Evolutionary conservation across 1,284 basidiomycete genomes (phyloP), one percentile per base, ranked within the genome.

Genomic region (Rugosomyces carneus): DNA sequence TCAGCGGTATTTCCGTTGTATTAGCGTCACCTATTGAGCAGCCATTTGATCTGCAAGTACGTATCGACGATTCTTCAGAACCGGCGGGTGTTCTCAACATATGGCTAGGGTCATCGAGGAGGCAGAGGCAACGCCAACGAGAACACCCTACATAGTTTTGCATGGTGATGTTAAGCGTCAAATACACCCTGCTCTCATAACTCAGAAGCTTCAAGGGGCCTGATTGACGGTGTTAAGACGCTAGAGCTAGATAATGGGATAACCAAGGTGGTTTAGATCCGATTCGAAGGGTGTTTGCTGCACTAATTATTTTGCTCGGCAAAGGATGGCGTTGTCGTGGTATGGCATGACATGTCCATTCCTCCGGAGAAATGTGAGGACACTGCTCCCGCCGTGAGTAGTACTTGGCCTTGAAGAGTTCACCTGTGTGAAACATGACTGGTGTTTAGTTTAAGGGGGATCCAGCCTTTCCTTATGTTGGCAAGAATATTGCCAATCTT

Each of bases 301-400:
- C n/a, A n/a, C n/a, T n/a, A n/a, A n/a, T n/a, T n/a, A n/a, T n/a
- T n/a, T n/a, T n/a, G n/a, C n/a, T n/a, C n/a, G n/a, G n/a, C n/a
- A n/a, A n/a, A 85, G 80, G 86, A 89, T 58, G 84, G 82, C 10
- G 72, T 76, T 37, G 79, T 84, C 8, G 70, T 90, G 34, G 83
- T 90, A 2, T 89, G 84, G 84, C 87, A 90, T 57, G 87, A 90
- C 60, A 80, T 82, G 60, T 68, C 70, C 41, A 81, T 89, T 53
- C 61, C 65, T 1, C 53, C 74, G 2, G 67, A 69, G 31, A 89
- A 88, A 60, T 89, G 85, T 60, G 56, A 60, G 31, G 86, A 89
- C 59, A 88, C 84, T 1, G 55, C 51, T 9, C 81, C 85, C 31
- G 77, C 58, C 38, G 83, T 85, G 57, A 57, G 73, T 51, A 23